phyloP scores from a whole-genome alignment of 768 basidiomycete genomes.

The Gautieria morchelliformis region DNA sequence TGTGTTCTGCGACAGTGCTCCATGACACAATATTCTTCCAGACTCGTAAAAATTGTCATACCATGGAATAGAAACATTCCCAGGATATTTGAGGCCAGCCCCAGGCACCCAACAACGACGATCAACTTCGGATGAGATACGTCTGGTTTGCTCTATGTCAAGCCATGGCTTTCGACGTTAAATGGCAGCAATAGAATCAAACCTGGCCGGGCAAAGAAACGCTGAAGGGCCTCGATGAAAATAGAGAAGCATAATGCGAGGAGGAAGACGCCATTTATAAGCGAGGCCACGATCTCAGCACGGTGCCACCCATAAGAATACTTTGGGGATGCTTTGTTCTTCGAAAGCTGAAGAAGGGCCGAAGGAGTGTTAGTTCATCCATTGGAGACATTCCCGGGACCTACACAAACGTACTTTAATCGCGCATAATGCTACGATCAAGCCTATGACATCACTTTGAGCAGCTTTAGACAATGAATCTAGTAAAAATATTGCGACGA shows the following conservation, averaged over 20 bases:
- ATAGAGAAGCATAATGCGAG: conserved; percentile 96
- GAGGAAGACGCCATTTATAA: conserved; percentile 95
- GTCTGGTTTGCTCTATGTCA: conserved; percentile 36
- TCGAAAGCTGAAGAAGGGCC: conserved; percentile 46
- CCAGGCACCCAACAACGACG: conserved; percentile 82
- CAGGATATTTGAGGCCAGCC: conserved; percentile 84
- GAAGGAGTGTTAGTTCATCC: neutral
- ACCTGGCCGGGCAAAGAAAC: conserved; percentile 85
- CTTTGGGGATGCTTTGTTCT: conserved; percentile 47
- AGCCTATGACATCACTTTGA: conserved; percentile 88
- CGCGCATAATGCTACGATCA: conserved; percentile 91
- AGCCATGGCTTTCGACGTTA: neutral
- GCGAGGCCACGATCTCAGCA: conserved; percentile 90
- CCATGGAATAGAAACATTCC: conserved; percentile 95
- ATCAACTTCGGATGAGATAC: conserved; percentile 83
- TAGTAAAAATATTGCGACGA: neutral
- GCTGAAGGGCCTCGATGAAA: conserved; percentile 79
- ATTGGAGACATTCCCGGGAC: neutral
- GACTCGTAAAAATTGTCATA: conserved; percentile 23
- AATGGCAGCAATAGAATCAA: conserved; percentile 12
- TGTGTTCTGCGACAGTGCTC: conserved; percentile 15
- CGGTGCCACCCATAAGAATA: conserved; percentile 99
- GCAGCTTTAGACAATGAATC: conserved; percentile 8
- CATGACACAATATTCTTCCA: conserved; percentile 2
- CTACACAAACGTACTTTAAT: conserved; percentile 47